These are phyloP conservation scores for Phytophthora tubulina DNA, from an alignment of 352 stramenopile species.

Conservation along the genomic window DNA sequence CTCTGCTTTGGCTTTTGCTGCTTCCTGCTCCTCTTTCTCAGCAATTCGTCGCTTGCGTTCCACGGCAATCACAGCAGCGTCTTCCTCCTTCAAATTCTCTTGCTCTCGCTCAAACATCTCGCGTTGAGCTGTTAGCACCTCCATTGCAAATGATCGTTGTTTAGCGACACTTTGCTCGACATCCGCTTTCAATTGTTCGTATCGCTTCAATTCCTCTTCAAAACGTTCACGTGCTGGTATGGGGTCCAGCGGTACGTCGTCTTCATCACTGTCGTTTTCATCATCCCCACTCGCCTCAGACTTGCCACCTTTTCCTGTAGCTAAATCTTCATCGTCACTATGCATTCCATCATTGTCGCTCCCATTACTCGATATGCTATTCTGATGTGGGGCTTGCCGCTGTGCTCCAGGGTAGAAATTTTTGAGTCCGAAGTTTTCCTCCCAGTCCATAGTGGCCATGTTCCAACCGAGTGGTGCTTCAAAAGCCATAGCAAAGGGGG, in stretches of 20 bases:
- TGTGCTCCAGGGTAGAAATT: conserved; percentile 50
- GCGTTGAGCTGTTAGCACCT: conserved; percentile 68
- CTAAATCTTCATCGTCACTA: conserved; percentile 19
- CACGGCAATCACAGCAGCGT: conserved; percentile 52
- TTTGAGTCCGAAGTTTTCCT: conserved; percentile 54
- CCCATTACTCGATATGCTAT: conserved; percentile 1
- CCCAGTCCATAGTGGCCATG: conserved; percentile 64
- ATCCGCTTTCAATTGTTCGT: conserved; percentile 44
- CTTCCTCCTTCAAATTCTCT: conserved; percentile 56
- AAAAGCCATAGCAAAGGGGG: conserved; percentile 64
- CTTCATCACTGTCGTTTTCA: conserved; percentile 31
- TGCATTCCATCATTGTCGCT: conserved; percentile 18
- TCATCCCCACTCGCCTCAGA: conserved; percentile 3
- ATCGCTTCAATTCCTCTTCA: conserved; percentile 43
- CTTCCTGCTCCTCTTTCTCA: conserved; percentile 55
- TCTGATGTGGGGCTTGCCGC: background rate
- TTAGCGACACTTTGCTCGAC: conserved; percentile 43
- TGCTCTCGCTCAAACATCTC: conserved; percentile 69
- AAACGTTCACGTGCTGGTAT: conserved; percentile 56
- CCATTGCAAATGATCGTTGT: conserved; percentile 64
- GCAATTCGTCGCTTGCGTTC: conserved; percentile 61
- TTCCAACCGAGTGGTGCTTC: conserved; percentile 70
- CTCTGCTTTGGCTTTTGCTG: conserved; percentile 56
- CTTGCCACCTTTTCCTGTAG: background rate
- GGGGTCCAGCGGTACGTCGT: conserved; percentile 48